These are phyloP conservation scores for Catenaria anguillulae DNA, from an alignment of 371 early-diverging fungal genomes.

Conservation along the genomic window DNA sequence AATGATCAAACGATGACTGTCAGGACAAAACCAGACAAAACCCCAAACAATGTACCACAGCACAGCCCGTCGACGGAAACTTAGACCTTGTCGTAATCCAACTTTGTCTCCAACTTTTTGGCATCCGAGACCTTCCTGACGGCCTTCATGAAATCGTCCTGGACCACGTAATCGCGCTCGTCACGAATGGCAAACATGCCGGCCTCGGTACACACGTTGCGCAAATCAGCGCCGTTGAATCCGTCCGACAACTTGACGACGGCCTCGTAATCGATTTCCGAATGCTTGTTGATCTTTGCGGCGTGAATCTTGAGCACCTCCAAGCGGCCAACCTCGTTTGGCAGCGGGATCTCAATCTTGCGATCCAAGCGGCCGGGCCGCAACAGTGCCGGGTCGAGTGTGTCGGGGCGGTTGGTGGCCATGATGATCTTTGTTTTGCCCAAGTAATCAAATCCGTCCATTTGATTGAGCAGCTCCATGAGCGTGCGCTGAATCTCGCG, in stretches of 20 bases:
- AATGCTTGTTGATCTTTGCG: conserved; percentile 80
- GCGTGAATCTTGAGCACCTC: conserved; percentile 98
- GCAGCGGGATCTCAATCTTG: conserved; percentile 98
- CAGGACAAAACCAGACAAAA: no score
- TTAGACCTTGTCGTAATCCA: conserved; percentile 86
- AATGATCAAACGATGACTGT: no score
- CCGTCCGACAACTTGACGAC: conserved; percentile 96
- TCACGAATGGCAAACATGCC: conserved; percentile 99
- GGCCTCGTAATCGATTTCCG: conserved; percentile 95
- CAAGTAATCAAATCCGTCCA: conserved; percentile 98
- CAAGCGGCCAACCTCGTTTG: conserved; percentile 75
- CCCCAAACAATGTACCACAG: no score
- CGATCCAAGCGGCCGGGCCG: conserved; percentile 97
- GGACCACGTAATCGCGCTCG: conserved; percentile 93
- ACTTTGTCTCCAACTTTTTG: conserved; percentile 97
- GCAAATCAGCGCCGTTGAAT: conserved; percentile 98
- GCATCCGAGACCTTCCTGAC: conserved; percentile 96
- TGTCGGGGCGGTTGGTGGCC: conserved; percentile 99
- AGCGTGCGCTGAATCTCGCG: conserved; percentile 99
- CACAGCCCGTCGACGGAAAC: no score
- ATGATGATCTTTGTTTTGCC: conserved; percentile 98
- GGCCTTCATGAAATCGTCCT: conserved; percentile 99
- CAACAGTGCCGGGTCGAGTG: conserved; percentile 95
- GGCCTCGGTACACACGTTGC: conserved; percentile 99
- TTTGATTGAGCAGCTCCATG: conserved; percentile 99